Evolutionary conservation across 2,329 filamentous ascomycete species (phyloP).

Genomic region (Fusarium pseudograminearum): DNA sequence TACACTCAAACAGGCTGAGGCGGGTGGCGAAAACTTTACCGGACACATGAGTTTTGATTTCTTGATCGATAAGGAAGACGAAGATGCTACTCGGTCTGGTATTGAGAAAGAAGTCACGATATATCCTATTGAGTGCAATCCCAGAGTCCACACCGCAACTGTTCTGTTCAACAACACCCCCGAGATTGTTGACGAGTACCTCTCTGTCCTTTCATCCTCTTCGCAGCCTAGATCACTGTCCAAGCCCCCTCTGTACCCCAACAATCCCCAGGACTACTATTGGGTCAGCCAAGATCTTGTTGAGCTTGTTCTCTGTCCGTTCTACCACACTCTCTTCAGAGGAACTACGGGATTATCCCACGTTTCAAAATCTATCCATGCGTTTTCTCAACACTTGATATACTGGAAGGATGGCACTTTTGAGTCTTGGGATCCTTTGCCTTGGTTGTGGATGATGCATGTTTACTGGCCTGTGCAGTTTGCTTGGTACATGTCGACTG

Average conservation of each 20-base stretch:
- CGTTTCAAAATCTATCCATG: conserved; percentile 40
- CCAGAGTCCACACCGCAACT: conserved; percentile 75
- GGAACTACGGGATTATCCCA: conserved; percentile 41
- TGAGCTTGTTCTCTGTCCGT: conserved; percentile 60
- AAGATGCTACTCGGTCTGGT: conserved; percentile 10
- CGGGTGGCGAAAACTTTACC: conserved; percentile 65
- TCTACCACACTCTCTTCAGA: conserved; percentile 52
- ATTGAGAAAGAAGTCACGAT: conserved; percentile 53
- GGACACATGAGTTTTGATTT: conserved; percentile 82
- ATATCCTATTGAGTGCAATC: conserved; percentile 79
- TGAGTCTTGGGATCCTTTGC: conserved; percentile 66
- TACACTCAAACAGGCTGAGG: conserved; percentile 68
- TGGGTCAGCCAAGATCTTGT: conserved; percentile 77
- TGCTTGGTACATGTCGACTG: conserved; percentile 55
- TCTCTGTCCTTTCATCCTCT: conserved; percentile 57
- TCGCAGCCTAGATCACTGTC: conserved; percentile 1
- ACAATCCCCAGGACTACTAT: conserved; percentile 57
- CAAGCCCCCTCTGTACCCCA: conserved; percentile 42
- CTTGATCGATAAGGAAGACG: conserved; percentile 58
- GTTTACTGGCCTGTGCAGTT: conserved; percentile 68
- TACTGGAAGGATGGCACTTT: conserved; percentile 69
- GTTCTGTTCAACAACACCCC: conserved; percentile 66
- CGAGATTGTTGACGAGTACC: conserved; percentile 64
- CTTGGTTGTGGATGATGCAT: conserved; percentile 68
- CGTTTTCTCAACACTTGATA: conserved; percentile 54